Evolutionary conservation across 306 rosid species (phyloP).

Genomic region (Parietaria judaica): DNA sequence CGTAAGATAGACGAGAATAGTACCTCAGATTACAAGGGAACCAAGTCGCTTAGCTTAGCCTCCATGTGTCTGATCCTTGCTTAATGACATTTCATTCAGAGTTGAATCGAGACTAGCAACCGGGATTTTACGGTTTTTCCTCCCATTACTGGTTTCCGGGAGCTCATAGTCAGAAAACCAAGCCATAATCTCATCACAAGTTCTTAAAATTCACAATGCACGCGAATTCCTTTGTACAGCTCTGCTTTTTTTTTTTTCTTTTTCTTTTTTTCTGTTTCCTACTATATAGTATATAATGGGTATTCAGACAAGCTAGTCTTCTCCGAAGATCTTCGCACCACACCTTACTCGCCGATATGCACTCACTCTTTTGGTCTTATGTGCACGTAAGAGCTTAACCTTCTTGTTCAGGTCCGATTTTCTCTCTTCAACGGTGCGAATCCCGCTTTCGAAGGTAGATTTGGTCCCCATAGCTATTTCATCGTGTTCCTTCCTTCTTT

Average conservation of each 20-base stretch:
- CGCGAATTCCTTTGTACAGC: too few relatives aligned
- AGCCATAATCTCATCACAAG: too few relatives aligned
- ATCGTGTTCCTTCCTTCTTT: conserved; percentile 24
- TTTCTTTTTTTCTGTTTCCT: too few relatives aligned
- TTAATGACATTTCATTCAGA: too few relatives aligned
- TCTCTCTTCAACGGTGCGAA: conserved; percentile 15
- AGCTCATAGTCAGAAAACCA: too few relatives aligned
- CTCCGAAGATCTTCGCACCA: conserved; percentile 43
- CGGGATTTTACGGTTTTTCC: too few relatives aligned
- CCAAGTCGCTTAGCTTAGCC: background rate
- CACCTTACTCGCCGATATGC: conserved; percentile 31
- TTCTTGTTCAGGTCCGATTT: conserved; percentile 21
- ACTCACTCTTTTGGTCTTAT: conserved; percentile 27
- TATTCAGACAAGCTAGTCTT: conserved; percentile 24
- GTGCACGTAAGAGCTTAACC: conserved; percentile 24
- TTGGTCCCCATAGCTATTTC: conserved; percentile 14
- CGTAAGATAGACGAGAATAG: background rate
- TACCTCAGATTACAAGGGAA: conserved; percentile 1
- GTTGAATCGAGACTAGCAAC: too few relatives aligned
- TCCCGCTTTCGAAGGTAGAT: conserved; percentile 6
- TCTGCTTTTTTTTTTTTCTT: too few relatives aligned
- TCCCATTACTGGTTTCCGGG: too few relatives aligned
- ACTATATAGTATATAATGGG: background rate
- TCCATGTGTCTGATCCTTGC: background rate
- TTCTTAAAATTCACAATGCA: too few relatives aligned